A percentile compares a stretch with the other conserved stretches of the same genome.
These are phyloP conservation scores for Symbiodinium natans DNA, from an alignment of 73 alveolate genomes.

Conservation along the genomic window DNA sequence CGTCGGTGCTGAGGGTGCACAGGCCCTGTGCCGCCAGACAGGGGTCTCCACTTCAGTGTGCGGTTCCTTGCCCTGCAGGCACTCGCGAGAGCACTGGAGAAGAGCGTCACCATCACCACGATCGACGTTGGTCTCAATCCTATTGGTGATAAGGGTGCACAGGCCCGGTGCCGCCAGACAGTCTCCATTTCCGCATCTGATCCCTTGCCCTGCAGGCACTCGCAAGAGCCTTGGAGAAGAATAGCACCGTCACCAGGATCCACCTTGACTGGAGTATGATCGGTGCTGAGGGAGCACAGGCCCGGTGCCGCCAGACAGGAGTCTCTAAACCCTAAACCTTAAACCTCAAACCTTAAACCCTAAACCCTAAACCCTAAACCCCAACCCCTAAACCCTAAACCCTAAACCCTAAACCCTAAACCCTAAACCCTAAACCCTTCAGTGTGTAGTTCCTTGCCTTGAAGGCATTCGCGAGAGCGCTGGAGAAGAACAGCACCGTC, in stretches of 20 bases:
- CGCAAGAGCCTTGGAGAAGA: too few relatives aligned
- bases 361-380: too few relatives aligned
- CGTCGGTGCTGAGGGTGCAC: background rate
- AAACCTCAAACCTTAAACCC: too few relatives aligned
- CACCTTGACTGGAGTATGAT: background rate
- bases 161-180: background rate
- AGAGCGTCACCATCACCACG: background rate
- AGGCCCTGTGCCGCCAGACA: background rate
- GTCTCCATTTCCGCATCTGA: background rate
- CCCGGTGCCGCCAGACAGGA: background rate
- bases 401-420: too few relatives aligned
- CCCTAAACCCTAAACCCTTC: too few relatives aligned
- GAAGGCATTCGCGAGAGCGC: background rate
- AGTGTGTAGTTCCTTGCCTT: too few relatives aligned
- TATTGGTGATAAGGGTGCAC: background rate
- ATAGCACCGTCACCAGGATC: background rate
- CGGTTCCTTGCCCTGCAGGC: background rate
- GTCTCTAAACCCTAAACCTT: too few relatives aligned
- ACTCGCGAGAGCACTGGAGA: background rate
- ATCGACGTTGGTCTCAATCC: background rate
- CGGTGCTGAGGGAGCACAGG: background rate
- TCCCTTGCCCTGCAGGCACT: background rate
- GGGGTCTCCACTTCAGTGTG: too few relatives aligned
- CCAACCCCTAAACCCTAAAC: too few relatives aligned
- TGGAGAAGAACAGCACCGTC: background rate